Evolutionary conservation across 148 eudicot species (phyloP).

Genomic region (Chenopodium formosanum): DNA sequence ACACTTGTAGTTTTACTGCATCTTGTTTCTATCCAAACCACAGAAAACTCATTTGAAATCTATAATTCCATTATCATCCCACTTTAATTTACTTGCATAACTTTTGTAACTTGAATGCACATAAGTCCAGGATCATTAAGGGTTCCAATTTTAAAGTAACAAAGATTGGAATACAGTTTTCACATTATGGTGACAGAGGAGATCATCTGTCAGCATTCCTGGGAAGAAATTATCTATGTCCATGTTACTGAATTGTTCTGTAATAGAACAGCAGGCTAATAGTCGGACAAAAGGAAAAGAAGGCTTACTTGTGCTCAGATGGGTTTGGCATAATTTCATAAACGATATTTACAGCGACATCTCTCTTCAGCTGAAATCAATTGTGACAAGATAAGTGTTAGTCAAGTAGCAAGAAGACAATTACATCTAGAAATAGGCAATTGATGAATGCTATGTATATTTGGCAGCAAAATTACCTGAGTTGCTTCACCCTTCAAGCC

Average conservation of each 20-base stretch:
- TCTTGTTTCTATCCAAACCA: neutral
- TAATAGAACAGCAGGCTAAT: neutral
- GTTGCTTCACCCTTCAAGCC: slow-evolving; percentile 99
- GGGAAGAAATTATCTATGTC: neutral
- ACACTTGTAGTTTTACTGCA: neutral
- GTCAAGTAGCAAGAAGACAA: neutral
- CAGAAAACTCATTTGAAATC: neutral
- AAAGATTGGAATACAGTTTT: neutral
- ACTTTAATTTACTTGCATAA: neutral
- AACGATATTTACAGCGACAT: slow-evolving; percentile 88
- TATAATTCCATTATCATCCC: neutral
- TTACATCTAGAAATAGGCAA: neutral
- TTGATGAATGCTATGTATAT: neutral
- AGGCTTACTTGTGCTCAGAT: slow-evolving; percentile 95
- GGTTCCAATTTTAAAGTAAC: neutral
- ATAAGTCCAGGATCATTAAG: neutral
- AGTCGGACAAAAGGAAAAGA: slow-evolving; percentile 6
- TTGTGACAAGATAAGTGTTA: slow-evolving; percentile 12
- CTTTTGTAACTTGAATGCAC: neutral
- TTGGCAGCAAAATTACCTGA: slow-evolving; percentile 47
- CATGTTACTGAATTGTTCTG: neutral
- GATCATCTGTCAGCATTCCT: neutral
- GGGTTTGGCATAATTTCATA: slow-evolving; percentile 96
- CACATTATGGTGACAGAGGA: neutral
- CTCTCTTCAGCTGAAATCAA: slow-evolving; percentile 79